phyloP scores from a whole-genome alignment of 306 rosid genomes.

The Cicer bijugum region DNA sequence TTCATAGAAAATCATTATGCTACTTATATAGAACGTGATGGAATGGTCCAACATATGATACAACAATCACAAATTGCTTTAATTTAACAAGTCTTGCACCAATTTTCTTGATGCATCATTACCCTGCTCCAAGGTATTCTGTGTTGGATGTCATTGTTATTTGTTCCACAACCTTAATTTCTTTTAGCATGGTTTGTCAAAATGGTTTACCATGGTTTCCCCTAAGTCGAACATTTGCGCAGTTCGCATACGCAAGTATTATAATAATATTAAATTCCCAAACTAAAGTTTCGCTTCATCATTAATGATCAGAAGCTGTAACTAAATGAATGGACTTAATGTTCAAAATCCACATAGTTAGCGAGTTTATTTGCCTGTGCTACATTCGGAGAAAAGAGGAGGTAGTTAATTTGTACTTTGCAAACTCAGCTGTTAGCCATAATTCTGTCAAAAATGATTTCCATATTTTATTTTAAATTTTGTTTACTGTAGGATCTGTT shows the following conservation, averaged over 20 bases:
- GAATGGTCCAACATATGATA: neutral
- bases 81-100: neutral
- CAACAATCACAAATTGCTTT: neutral
- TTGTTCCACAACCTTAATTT: conserved; percentile 6
- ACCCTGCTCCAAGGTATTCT: neutral
- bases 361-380: neutral
- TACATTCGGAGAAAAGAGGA: neutral
- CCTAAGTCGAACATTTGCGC: neutral
- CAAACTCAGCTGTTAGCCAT: neutral
- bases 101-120: conserved; percentile 10
- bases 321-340: neutral
- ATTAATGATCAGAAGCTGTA: conserved; percentile 2
- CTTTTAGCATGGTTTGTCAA: conserved; percentile 13
- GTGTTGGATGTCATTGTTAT: conserved; percentile 22
- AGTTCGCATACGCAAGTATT: neutral
- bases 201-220: too few relatives aligned
- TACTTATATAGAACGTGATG: conserved; percentile 5
- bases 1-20: neutral
- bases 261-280: neutral
- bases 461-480: neutral
- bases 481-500: conserved; percentile 4
- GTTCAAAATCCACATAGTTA: conserved; percentile 13
- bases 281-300: neutral
- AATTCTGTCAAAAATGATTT: neutral
- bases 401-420: neutral